These are phyloP conservation scores for Globisporangium orthogonon DNA, from an alignment of 352 stramenopile genomes.

Conservation along the genomic window DNA sequence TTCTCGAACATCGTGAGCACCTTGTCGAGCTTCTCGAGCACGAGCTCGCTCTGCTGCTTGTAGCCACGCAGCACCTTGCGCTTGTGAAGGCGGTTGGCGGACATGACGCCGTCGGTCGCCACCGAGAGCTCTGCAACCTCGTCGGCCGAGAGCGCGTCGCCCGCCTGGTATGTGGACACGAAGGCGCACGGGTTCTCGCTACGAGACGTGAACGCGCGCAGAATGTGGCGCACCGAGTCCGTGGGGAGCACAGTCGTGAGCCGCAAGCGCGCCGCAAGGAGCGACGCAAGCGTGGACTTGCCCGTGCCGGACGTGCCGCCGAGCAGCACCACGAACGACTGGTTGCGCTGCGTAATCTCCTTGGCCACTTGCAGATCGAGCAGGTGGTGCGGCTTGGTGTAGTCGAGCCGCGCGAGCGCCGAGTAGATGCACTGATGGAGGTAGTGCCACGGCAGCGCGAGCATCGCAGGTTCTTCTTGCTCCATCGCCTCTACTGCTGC, in stretches of 20 bases:
- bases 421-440: constrained; percentile 82
- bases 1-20: constrained; percentile 85
- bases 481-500: background rate
- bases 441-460: constrained; percentile 58
- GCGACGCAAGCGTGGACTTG: constrained; percentile 80
- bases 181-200: constrained; percentile 77
- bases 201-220: constrained; percentile 76
- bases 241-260: constrained; percentile 82
- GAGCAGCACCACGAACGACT: constrained; percentile 84
- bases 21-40: constrained; percentile 78
- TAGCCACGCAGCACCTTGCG: constrained; percentile 78
- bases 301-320: constrained; percentile 80
- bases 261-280: constrained; percentile 65
- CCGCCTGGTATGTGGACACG: constrained; percentile 86
- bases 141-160: constrained; percentile 49
- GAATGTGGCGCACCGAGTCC: constrained; percentile 80
- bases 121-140: constrained; percentile 42
- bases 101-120: constrained; percentile 40
- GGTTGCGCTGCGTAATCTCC: constrained; percentile 81
- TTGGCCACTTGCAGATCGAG: constrained; percentile 83
- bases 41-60: constrained; percentile 73
- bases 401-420: constrained; percentile 68
- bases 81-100: constrained; percentile 68
- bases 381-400: constrained; percentile 81
- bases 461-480: background rate